These are phyloP conservation scores for California macrophylla DNA, from an alignment of 441 rosid genomes.

Conservation along the genomic window DNA sequence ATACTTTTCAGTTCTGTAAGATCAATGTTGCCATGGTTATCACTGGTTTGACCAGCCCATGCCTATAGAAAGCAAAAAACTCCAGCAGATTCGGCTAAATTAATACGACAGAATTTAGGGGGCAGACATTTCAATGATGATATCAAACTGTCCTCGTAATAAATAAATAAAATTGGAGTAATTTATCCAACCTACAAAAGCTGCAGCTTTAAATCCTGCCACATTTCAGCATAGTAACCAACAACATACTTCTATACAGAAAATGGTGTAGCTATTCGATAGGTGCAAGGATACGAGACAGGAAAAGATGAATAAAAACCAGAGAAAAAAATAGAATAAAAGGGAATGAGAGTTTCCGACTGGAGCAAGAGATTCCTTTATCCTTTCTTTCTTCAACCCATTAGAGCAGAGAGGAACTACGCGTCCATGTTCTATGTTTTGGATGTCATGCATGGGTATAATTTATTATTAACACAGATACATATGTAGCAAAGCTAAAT, in stretches of 20 bases:
- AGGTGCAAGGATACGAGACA: background rate
- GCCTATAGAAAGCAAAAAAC: background rate
- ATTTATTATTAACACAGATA: background rate
- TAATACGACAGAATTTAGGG: background rate
- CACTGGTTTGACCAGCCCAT: slow-evolving; percentile 1
- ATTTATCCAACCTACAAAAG: background rate
- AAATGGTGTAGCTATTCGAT: too few relatives aligned
- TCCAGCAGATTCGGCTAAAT: background rate
- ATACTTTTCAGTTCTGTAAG: background rate
- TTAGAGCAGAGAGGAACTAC: background rate
- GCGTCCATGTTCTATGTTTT: background rate
- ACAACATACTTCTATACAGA: background rate
- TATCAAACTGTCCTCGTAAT: too few relatives aligned
- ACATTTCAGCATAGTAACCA: background rate
- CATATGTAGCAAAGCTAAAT: background rate
- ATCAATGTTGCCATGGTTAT: background rate
- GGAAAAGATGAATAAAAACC: background rate
- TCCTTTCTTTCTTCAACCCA: background rate
- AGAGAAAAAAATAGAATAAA: background rate
- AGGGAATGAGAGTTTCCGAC: background rate
- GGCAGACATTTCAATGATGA: background rate
- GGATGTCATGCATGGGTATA: background rate
- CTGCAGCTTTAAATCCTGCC: background rate
- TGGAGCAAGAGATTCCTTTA: background rate
- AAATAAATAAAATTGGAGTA: too few relatives aligned